phyloP scores from a whole-genome alignment of 2,329 filamentous ascomycete species.

The Paecilomyces sp. region DNA sequence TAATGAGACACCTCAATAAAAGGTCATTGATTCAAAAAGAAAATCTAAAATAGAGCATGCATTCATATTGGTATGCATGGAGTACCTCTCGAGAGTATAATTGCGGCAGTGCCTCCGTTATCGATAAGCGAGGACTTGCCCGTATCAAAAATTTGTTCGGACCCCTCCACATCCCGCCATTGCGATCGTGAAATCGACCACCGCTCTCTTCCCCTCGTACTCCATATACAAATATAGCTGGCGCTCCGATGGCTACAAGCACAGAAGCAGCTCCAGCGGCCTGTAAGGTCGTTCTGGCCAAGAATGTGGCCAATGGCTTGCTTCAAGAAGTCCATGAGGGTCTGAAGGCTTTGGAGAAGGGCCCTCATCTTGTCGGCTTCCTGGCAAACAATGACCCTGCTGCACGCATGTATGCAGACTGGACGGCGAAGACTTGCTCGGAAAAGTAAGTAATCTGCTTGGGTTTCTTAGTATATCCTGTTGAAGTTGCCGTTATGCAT shows the following conservation, averaged over 20 bases:
- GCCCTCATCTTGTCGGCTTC: constrained; percentile 82
- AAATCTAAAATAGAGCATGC: no score
- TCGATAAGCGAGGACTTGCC: constrained; percentile 32
- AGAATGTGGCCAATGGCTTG: constrained; percentile 75
- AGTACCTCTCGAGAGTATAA: background rate
- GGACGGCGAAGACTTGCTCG: constrained; percentile 91
- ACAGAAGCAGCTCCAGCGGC: constrained; percentile 30
- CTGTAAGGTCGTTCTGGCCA: constrained; percentile 90
- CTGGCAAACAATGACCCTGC: constrained; percentile 87
- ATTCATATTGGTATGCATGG: no score
- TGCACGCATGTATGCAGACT: constrained; percentile 89
- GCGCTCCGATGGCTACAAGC: constrained; percentile 24
- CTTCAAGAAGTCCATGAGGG: constrained; percentile 71
- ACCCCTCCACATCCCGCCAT: constrained; percentile 7
- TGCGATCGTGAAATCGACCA: background rate
- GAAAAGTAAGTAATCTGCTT: constrained; percentile 70
- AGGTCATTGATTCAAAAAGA: no score
- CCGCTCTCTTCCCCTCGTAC: constrained; percentile 1
- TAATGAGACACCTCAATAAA: no score
- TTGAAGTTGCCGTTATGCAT: background rate
- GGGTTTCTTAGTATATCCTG: background rate
- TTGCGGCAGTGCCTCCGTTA: constrained; percentile 14
- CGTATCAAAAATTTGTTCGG: constrained; percentile 16
- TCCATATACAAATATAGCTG: constrained; percentile 1
- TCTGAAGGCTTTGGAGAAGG: constrained; percentile 61